Conservation (phyloP, 495 filamentous ascomycete genomes). For the Penicillium coprophilum region DNA sequence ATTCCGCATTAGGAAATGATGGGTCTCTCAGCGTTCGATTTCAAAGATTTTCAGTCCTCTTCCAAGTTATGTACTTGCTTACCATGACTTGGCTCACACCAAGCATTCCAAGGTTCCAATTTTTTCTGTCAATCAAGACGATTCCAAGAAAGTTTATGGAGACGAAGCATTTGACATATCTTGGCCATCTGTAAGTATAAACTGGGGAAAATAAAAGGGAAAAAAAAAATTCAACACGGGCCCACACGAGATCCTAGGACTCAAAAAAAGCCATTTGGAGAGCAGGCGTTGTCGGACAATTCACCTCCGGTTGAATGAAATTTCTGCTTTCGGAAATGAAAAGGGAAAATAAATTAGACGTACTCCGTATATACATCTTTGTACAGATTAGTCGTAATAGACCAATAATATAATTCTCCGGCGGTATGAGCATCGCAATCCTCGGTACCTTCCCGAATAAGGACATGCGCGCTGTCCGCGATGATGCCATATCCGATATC, state of each 20-base stretch:
- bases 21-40: neutral
- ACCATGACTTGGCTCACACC: neutral
- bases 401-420: neutral
- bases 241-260: neutral
- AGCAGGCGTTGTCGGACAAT: neutral
- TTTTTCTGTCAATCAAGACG: too few relatives aligned
- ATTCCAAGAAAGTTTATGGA: neutral
- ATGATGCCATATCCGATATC: neutral
- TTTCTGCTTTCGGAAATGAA: neutral
- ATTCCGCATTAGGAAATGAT: neutral
- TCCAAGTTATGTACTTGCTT: neutral
- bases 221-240: neutral
- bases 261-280: neutral
- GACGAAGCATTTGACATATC: neutral
- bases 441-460: neutral
- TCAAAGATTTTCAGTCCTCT: neutral
- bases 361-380: too few relatives aligned
- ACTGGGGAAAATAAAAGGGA: neutral
- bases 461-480: neutral
- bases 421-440: neutral
- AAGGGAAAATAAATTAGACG: neutral
- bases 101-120: neutral
- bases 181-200: neutral
- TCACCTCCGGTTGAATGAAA: neutral
- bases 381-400: too few relatives aligned